Percentiles rank a stretch among this genome's conserved stretches.
Evolutionary conservation across 1,139 yeast species (phyloP).

Genomic region (Ogataea hybrid): DNA sequence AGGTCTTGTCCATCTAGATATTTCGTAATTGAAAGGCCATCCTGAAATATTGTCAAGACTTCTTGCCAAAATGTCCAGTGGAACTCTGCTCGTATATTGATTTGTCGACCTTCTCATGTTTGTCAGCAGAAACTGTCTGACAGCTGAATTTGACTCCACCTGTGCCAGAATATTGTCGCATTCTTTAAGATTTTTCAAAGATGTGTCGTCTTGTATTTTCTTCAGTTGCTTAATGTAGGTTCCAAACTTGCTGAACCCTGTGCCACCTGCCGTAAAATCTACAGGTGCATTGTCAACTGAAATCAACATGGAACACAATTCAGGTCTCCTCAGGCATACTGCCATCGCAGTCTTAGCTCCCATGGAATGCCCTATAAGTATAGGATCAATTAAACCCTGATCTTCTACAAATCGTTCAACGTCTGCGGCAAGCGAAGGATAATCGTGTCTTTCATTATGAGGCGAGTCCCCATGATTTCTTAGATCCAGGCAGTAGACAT

Average conservation of each 20-base stretch:
- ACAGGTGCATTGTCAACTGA: constrained; percentile 89
- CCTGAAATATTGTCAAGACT: constrained; percentile 65
- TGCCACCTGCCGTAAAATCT: constrained; percentile 45
- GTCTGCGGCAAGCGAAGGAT: constrained; percentile 81
- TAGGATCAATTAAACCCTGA: constrained; percentile 49
- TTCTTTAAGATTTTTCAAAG: constrained; percentile 53
- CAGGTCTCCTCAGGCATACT: constrained; percentile 67
- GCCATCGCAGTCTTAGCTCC: constrained; percentile 97
- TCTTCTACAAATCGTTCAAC: constrained; percentile 65
- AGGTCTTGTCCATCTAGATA: constrained; percentile 66
- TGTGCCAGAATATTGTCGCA: constrained; percentile 64
- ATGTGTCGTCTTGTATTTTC: constrained; percentile 43
- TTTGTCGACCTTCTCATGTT: constrained; percentile 48
- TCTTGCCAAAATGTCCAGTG: constrained; percentile 64
- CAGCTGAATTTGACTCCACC: constrained; percentile 56
- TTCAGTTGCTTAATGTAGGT: constrained; percentile 63
- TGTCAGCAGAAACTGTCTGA: constrained; percentile 80
- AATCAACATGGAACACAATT: constrained; percentile 59
- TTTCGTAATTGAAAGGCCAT: constrained; percentile 69
- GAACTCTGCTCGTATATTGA: constrained; percentile 44
- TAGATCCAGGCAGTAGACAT: constrained; percentile 72
- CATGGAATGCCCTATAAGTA: constrained; percentile 92
- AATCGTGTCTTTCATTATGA: constrained; percentile 65
- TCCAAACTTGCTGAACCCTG: constrained; percentile 61
- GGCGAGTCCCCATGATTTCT: constrained; percentile 95